Evolutionary conservation across 2,329 filamentous ascomycete species (phyloP).

Genomic region (Xylaria sp.): DNA sequence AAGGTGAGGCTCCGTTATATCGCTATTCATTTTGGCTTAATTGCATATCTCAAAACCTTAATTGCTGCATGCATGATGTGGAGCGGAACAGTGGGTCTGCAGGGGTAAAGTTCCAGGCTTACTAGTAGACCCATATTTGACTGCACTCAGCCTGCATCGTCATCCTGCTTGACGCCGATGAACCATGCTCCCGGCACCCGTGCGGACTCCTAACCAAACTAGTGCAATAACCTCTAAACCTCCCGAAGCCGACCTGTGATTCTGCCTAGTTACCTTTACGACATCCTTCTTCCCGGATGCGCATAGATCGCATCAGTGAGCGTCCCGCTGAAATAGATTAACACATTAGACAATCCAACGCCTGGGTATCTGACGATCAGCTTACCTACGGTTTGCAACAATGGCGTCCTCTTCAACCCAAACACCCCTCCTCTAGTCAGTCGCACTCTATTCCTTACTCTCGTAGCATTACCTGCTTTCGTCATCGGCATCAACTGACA

Average conservation of each 20-base stretch:
- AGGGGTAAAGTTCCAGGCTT: background rate
- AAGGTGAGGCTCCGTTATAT: no score
- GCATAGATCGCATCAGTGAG: background rate
- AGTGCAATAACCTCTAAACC: background rate
- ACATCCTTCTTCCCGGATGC: background rate
- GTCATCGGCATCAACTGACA: conserved; percentile 1
- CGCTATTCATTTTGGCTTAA: no score
- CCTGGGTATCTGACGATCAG: conserved; percentile 2
- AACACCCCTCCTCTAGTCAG: conserved; percentile 80
- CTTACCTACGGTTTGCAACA: conserved; percentile 36
- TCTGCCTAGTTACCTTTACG: background rate
- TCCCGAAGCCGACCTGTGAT: background rate
- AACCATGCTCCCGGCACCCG: conserved; percentile 1
- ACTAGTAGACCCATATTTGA: background rate
- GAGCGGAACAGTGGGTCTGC: background rate
- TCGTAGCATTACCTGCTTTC: conserved; percentile 32
- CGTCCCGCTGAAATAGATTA: background rate
- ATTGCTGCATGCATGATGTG: background rate
- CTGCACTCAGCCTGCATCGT: conserved; percentile 16
- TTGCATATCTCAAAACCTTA: no score
- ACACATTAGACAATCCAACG: conserved; percentile 2
- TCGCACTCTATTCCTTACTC: conserved; percentile 35
- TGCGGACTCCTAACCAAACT: background rate
- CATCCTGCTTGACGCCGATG: conserved; percentile 21
- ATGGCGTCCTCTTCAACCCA: conserved; percentile 80